Percentiles rank a stretch among this genome's conserved stretches.
Conservation (phyloP, 805 yeast genomes). For the Candida tallmaniae region DNA sequence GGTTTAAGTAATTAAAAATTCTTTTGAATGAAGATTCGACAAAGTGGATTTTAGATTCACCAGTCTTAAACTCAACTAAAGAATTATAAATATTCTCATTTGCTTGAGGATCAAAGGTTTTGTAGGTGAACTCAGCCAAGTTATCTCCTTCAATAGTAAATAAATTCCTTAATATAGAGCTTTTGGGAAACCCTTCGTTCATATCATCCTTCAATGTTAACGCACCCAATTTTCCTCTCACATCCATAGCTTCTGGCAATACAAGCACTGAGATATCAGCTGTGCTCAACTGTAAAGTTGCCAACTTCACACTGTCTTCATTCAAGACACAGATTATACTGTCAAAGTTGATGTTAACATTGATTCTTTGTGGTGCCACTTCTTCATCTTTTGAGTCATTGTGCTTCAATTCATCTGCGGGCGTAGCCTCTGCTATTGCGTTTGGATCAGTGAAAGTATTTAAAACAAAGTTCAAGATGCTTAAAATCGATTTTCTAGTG, state of each 20-base stretch:
- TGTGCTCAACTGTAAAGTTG: constrained; percentile 69
- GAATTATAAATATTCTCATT: constrained; percentile 51
- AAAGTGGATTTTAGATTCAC: constrained; percentile 71
- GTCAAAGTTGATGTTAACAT: constrained; percentile 62
- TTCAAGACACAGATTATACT: constrained; percentile 72
- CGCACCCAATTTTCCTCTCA: constrained; percentile 71
- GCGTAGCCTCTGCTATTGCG: constrained; percentile 50
- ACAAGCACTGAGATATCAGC: constrained; percentile 65
- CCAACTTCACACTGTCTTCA: constrained; percentile 79
- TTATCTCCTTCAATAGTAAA: constrained; percentile 78
- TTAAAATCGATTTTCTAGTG: constrained; percentile 72
- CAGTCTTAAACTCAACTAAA: constrained; percentile 59
- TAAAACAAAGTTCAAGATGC: constrained; percentile 73
- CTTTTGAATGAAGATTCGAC: constrained; percentile 75
- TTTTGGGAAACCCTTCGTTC: constrained; percentile 55
- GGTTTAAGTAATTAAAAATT: constrained; percentile 61
- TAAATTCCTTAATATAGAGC: constrained; percentile 58
- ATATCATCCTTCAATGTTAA: constrained; percentile 73
- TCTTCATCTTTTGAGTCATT: constrained; percentile 54
- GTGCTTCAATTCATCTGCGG: constrained; percentile 68
- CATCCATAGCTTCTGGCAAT: constrained; percentile 73
- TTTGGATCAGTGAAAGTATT: constrained; percentile 87
- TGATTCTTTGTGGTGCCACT: constrained; percentile 69
- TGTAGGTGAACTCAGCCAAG: constrained; percentile 78
- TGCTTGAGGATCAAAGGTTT: constrained; percentile 61